Conservation (phyloP, 2,329 filamentous ascomycete genomes). For the Canariomyces notabilis region DNA sequence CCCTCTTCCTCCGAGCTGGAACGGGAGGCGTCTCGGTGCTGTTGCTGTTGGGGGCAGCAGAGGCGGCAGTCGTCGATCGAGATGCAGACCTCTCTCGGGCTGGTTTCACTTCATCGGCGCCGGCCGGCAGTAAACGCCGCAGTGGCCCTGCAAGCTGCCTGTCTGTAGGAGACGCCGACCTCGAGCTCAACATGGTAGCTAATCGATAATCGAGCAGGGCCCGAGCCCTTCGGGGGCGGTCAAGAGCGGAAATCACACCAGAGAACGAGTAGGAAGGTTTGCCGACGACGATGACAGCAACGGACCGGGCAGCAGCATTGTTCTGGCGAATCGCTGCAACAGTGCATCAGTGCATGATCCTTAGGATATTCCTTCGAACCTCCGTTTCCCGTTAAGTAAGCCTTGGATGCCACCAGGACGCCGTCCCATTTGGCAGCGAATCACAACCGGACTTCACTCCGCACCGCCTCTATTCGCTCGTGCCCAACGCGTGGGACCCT, state of each 20-base stretch:
- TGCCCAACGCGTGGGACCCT: too few species aligned
- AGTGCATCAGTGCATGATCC: background rate
- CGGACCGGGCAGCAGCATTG: slow-evolving; percentile 2
- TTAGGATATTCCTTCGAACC: too few species aligned
- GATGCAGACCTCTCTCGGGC: background rate
- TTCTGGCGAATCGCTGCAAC: background rate
- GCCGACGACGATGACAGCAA: background rate
- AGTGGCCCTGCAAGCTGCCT: slow-evolving; percentile 9
- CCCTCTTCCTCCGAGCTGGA: slow-evolving; percentile 13
- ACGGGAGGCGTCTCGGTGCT: too few species aligned
- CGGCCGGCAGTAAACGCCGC: slow-evolving; percentile 19
- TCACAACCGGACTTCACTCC: slow-evolving; percentile 15
- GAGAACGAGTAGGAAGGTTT: background rate
- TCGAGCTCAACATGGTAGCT: slow-evolving; percentile 11
- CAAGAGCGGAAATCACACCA: background rate
- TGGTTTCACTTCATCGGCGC: background rate
- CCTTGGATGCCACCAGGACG: slow-evolving; percentile 6
- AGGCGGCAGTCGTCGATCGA: slow-evolving; percentile 2
- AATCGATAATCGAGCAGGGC: background rate
- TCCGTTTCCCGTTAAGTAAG: too few species aligned
- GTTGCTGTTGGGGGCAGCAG: background rate
- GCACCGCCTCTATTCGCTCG: slow-evolving; percentile 5
- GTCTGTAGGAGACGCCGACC: slow-evolving; percentile 12
- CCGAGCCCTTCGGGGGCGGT: background rate
- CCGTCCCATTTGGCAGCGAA: slow-evolving; percentile 15